Base-by-base conservation (phyloP, 768 basidiomycete species). In the Fistulinella prunicolor region DNA sequence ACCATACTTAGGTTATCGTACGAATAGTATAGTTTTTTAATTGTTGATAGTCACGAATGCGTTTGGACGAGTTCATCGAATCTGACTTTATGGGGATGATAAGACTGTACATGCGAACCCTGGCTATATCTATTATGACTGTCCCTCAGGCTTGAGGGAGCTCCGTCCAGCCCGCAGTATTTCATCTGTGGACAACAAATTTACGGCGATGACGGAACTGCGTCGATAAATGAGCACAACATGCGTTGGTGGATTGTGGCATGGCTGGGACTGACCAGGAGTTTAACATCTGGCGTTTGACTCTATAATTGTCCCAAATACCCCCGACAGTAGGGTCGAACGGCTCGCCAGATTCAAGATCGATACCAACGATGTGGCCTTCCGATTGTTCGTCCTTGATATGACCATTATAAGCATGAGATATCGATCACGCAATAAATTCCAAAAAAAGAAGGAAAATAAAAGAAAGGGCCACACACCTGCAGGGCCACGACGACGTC, bases 291-390 rank as follows among this genome's bases (percentile, higher is more conserved):
- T 99, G 96, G 51, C 95, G 78, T 76, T 99, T 99, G 51, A 99
- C 96, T 56, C 96, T 78, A 65, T 96, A 98, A 72, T 97, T 98
- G 66, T 99, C 96, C 94, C 94, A 99, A 22, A 99, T 85, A 30
- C 96, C 96, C 63, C 94, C 89, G 6, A 91, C 85, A 9, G 90
- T 90, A 19, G 96, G 96, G 63, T 99, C 95, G 63, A 95, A 89
- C 1, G 95, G 94, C 68, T 96, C 93, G 43, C 96, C 96, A 16
- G 93, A 88, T 64, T 92, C 75, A 30, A 99, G 74, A 70, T 98
- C 91, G 53, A 99, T 67, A 14, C 96, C 96, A 54, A 95, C 94
- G 37, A 81, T 71, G 61, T 90, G 89, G n/a, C 93, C 94, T 55
- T 96, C 94, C 1, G 89, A 87, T 61, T 91, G 85, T 63, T 97